Conservation (phyloP, 306 rosid species). For the Quercus ilex region DNA sequence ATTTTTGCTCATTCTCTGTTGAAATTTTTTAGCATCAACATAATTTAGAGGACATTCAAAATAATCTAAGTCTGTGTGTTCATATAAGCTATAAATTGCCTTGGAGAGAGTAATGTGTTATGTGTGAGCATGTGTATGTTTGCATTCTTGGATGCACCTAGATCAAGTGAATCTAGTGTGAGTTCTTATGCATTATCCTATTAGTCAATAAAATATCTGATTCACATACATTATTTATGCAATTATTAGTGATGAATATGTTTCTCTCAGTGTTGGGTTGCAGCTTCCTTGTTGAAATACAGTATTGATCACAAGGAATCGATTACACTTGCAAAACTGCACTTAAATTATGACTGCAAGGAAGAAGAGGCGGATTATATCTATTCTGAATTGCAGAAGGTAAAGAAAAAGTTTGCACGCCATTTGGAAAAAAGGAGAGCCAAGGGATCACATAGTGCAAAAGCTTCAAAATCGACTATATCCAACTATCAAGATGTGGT, state of each 20-base stretch:
- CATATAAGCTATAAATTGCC: too few species aligned
- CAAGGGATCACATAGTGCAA: constrained; percentile 14
- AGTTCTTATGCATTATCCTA: too few species aligned
- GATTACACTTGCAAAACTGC: constrained; percentile 47
- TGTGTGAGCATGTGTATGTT: constrained; percentile 10
- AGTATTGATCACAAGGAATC: constrained; percentile 54
- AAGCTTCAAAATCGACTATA: constrained; percentile 8
- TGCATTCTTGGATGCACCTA: constrained; percentile 9
- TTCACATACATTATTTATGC: neutral
- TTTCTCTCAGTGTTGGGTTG: constrained; percentile 69
- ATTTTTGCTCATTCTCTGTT: too few species aligned
- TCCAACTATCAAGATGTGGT: constrained; percentile 22
- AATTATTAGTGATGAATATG: constrained; percentile 20
- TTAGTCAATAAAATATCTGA: too few species aligned
- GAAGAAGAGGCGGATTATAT: constrained; percentile 49
- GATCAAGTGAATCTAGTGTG: neutral
- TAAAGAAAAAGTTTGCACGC: constrained; percentile 32
- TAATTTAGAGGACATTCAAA: too few species aligned
- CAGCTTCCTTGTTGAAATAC: constrained; percentile 49
- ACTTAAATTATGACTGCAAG: constrained; percentile 55
- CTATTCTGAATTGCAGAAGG: constrained; percentile 47
- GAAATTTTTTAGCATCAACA: too few species aligned
- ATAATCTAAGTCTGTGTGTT: too few species aligned
- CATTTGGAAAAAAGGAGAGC: constrained; percentile 20
- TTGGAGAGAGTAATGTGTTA: constrained; percentile 5